Percentiles rank a stretch among this genome's conserved stretches.
Evolutionary conservation across 176 grass and related monocot genomes (phyloP).

Genomic region (Poa annua): DNA sequence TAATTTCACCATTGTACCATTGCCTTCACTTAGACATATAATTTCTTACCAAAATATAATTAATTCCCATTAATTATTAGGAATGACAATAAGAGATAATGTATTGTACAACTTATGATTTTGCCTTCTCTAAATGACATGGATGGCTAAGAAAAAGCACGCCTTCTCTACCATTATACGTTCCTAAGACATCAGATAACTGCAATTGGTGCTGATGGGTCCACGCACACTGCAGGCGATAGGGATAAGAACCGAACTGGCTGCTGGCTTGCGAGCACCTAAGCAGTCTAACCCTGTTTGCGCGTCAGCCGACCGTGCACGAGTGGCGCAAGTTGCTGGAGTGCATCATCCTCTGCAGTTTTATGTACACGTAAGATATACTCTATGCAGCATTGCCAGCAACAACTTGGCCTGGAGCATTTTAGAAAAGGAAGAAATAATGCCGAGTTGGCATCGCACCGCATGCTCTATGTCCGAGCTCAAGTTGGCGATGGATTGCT

Average conservation of each 20-base stretch:
- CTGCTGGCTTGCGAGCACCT: not conserved
- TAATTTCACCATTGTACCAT: too few relatives aligned
- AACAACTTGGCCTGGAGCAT: not conserved
- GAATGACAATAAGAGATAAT: too few relatives aligned
- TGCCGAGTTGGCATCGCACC: not conserved
- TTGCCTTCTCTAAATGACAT: too few relatives aligned
- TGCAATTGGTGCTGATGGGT: too few relatives aligned
- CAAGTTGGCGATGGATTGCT: not conserved
- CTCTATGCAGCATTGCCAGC: not conserved
- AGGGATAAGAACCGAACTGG: not conserved
- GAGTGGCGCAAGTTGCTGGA: not conserved
- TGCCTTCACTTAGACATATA: too few relatives aligned
- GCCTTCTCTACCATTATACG: too few relatives aligned
- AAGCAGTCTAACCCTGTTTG: not conserved
- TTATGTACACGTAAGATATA: not conserved
- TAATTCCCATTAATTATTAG: too few relatives aligned
- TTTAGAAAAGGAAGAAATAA: conserved; percentile 2
- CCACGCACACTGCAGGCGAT: not conserved
- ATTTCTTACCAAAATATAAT: too few relatives aligned
- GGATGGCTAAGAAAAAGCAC: too few relatives aligned
- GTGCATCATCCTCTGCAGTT: not conserved
- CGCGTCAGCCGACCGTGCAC: not conserved
- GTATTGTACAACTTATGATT: too few relatives aligned
- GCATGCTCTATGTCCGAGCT: not conserved
- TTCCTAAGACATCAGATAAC: too few relatives aligned